phyloP scores from a whole-genome alignment of 2,329 filamentous ascomycete genomes.

The Bipolaris bicolor region DNA sequence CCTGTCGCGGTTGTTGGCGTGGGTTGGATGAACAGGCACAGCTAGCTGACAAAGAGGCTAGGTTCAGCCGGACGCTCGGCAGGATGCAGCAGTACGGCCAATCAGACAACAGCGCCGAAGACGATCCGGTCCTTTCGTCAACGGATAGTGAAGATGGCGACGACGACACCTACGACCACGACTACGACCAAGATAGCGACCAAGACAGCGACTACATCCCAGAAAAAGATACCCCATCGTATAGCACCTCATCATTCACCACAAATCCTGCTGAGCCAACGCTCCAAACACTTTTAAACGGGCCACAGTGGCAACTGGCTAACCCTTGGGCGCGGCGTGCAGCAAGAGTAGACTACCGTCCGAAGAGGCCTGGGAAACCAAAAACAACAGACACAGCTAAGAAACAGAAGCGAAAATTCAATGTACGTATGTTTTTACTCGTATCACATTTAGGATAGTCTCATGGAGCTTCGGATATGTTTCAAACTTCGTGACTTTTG shows the following conservation, averaged over 20 bases:
- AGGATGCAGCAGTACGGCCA: slow-evolving; percentile 30
- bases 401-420: background rate
- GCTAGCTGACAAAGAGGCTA: slow-evolving; percentile 24
- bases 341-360: slow-evolving; percentile 16
- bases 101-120: slow-evolving; percentile 26
- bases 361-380: background rate
- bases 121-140: slow-evolving; percentile 17
- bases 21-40: slow-evolving; percentile 7
- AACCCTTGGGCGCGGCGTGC: slow-evolving; percentile 5
- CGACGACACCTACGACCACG: slow-evolving; percentile 11
- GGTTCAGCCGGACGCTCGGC: slow-evolving; percentile 37
- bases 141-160: slow-evolving; percentile 12
- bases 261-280: background rate
- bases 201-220: slow-evolving; percentile 10
- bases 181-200: slow-evolving; percentile 13
- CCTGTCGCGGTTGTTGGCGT: slow-evolving; percentile 5
- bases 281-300: slow-evolving; percentile 3
- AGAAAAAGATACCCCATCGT: background rate
- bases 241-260: background rate
- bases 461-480: background rate
- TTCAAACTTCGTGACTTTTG: slow-evolving; percentile 1
- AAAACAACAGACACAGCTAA: background rate
- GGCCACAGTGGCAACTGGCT: slow-evolving; percentile 12
- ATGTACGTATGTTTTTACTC: background rate
- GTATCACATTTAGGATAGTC: background rate